Evolutionary conservation across 495 filamentous ascomycete genomes (phyloP).

Genomic region (Xylaria grammica): DNA sequence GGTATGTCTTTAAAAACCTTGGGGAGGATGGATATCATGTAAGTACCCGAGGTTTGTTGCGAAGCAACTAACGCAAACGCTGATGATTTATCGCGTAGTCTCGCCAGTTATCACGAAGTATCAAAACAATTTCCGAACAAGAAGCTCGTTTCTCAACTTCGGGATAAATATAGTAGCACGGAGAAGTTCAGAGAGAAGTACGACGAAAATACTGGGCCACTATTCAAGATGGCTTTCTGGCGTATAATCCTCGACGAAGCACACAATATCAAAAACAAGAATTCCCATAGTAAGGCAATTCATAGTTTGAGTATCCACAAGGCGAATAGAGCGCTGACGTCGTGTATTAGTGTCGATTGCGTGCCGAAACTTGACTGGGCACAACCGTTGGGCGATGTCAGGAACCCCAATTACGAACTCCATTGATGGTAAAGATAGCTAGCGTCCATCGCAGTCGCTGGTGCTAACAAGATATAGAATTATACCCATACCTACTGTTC

Average conservation of each 20-base stretch:
- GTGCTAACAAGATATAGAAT: not conserved
- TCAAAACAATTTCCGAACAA: not conserved
- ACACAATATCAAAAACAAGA: conserved; percentile 67
- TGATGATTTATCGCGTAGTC: not conserved
- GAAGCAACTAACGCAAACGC: not conserved
- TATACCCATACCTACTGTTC: not conserved
- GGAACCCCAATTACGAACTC: conserved; percentile 67
- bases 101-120: not conserved
- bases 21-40: not conserved
- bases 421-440: conserved; percentile 27
- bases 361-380: conserved; percentile 33
- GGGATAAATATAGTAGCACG: conserved; percentile 49
- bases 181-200: conserved; percentile 45
- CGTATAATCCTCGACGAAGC: conserved; percentile 67
- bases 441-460: not conserved
- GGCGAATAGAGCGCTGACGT: conserved; percentile 45
- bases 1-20: not conserved
- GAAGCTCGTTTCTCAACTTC: not conserved
- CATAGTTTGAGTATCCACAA: not conserved
- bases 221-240: conserved; percentile 58
- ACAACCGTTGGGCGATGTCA: conserved; percentile 62
- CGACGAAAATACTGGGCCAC: conserved; percentile 27
- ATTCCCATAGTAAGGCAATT: conserved; percentile 24
- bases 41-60: not conserved
- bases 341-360: conserved; percentile 60